Percentiles rank a stretch among this genome's conserved stretches.
Conservation (phyloP, 208 protist genomes). For the Acanthamoeba lenticulata region DNA sequence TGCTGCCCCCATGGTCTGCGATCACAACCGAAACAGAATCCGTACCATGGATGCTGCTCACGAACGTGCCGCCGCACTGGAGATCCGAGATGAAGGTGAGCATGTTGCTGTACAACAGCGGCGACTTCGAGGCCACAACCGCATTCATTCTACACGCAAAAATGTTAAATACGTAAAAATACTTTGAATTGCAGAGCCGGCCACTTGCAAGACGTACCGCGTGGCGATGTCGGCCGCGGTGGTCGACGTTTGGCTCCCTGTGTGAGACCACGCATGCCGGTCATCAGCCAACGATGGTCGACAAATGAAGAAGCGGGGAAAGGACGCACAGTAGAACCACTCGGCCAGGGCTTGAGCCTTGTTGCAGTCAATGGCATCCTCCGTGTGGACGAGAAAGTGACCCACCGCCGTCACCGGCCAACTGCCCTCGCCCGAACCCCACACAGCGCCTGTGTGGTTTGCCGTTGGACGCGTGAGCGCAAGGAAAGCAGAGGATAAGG, state of each 20-base stretch:
- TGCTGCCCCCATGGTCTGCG: too few species aligned
- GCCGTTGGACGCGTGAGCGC: too few species aligned
- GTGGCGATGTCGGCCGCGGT: neutral
- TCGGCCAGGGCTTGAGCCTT: conserved; percentile 36
- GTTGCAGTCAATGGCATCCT: neutral
- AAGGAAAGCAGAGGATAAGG: too few species aligned
- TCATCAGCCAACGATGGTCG: too few species aligned
- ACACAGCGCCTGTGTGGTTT: too few species aligned
- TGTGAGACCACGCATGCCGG: too few species aligned
- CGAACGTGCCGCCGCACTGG: neutral
- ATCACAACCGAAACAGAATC: too few species aligned
- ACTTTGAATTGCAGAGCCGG: too few species aligned
- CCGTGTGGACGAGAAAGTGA: neutral
- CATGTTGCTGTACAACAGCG: neutral
- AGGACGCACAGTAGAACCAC: neutral
- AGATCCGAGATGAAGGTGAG: neutral
- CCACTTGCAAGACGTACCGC: neutral
- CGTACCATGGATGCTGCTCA: neutral
- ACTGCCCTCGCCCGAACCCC: neutral
- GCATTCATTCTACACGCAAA: neutral
- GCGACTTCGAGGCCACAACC: neutral
- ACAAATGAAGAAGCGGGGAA: neutral
- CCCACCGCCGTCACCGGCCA: neutral
- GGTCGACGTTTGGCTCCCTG: neutral
- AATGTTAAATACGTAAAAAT: too few species aligned